phyloP scores from a whole-genome alignment of 148 eudicot species.

The Polygonum maritimum region DNA sequence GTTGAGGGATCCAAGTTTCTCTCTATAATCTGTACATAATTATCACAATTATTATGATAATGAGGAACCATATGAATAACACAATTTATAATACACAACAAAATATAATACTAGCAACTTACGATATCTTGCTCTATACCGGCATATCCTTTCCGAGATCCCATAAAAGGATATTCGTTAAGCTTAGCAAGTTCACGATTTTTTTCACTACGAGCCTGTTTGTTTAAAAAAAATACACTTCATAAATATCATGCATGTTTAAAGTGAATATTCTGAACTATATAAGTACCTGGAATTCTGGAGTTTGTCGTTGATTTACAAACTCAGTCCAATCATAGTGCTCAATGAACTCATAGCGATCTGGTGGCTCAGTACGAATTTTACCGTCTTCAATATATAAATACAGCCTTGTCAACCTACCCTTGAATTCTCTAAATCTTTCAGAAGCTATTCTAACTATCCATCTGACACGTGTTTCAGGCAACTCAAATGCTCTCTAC shows the following conservation, averaged over 20 bases:
- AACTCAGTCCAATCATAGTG: not conserved
- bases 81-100: not conserved
- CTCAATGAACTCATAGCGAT: not conserved
- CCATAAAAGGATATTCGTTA: not conserved
- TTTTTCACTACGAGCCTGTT: not conserved
- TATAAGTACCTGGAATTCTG: not conserved
- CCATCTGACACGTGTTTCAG: not conserved
- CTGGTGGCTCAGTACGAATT: not conserved
- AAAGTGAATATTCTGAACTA: no score
- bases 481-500: no score
- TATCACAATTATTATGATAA: not conserved
- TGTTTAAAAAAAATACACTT: no score
- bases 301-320: not conserved
- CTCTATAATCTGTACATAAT: not conserved
- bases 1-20: not conserved
- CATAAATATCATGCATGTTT: no score
- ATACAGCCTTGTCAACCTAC: not conserved
- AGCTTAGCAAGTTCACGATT: not conserved
- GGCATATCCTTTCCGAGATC: not conserved
- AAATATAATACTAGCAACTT: not conserved
- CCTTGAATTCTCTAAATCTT: not conserved
- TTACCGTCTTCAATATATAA: not conserved
- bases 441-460: not conserved
- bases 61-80: not conserved
- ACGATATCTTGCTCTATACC: not conserved